phyloP scores from a whole-genome alignment of 441 rosid genomes.

The Mallotus repandus region DNA sequence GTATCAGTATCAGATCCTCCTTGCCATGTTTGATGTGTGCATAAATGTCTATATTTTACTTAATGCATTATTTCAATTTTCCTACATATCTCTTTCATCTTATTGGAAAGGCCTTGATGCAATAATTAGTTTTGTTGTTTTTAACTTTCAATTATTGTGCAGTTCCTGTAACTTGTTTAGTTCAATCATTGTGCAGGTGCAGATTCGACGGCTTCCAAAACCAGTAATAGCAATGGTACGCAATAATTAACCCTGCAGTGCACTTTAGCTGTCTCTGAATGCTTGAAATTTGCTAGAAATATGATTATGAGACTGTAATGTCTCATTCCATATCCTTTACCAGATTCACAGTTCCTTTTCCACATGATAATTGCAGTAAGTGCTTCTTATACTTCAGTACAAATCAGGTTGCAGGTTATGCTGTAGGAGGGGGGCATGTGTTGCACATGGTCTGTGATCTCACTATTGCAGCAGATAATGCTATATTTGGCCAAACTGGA shows the following conservation, averaged over 20 bases:
- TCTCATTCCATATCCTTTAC: background rate
- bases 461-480: constrained; percentile 92
- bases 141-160: background rate
- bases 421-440: constrained; percentile 90
- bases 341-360: background rate
- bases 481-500: constrained; percentile 93
- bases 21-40: constrained; percentile 1
- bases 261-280: background rate
- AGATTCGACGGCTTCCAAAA: constrained; percentile 89
- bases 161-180: background rate
- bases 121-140: background rate
- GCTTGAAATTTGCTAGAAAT: constrained; percentile 1
- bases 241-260: constrained; percentile 9
- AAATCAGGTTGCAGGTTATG: constrained; percentile 92
- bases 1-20: background rate
- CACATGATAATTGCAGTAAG: background rate
- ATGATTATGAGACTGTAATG: background rate
- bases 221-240: constrained; percentile 93
- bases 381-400: background rate
- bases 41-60: background rate
- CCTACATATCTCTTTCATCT: background rate
- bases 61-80: background rate
- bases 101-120: background rate
- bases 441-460: constrained; percentile 96
- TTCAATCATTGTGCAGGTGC: constrained; percentile 52